A percentile compares a stretch with the other conserved stretches of the same genome.
phyloP scores from a whole-genome alignment of 2,329 filamentous ascomycete species.

The Sclerotinia glacialis region DNA sequence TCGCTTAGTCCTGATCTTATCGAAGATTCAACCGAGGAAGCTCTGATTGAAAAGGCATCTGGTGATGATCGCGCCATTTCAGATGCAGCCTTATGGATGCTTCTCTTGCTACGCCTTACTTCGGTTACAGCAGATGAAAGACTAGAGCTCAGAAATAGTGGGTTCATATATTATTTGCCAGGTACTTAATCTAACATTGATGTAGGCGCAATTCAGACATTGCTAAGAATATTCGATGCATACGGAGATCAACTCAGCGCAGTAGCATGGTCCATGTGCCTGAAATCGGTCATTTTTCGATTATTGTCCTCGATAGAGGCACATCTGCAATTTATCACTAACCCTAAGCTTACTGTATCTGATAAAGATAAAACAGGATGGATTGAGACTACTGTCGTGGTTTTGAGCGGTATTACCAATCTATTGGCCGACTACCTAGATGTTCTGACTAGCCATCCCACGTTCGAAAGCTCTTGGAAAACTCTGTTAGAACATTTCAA shows the following conservation, averaged over 20 bases:
- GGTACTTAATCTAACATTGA: constrained; percentile 36
- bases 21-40: constrained; percentile 53
- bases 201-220: constrained; percentile 75
- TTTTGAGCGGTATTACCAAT: constrained; percentile 68
- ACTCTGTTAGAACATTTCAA: constrained; percentile 69
- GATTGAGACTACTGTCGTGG: constrained; percentile 72
- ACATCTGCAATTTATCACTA: constrained; percentile 47
- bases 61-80: constrained; percentile 59
- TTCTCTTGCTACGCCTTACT: constrained; percentile 68
- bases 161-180: constrained; percentile 25
- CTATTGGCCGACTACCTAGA: constrained; percentile 76
- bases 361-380: constrained; percentile 55
- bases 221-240: constrained; percentile 87
- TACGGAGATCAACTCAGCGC: constrained; percentile 78
- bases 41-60: constrained; percentile 57
- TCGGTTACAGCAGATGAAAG: constrained; percentile 68
- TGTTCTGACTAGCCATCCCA: constrained; percentile 61
- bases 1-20: constrained; percentile 58
- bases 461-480: constrained; percentile 73
- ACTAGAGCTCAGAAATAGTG: constrained; percentile 74
- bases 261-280: constrained; percentile 78
- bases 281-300: constrained; percentile 76
- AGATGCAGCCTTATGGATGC: constrained; percentile 73
- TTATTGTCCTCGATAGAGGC: constrained; percentile 69
- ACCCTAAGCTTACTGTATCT: constrained; percentile 38